Conservation (phyloP, 2,329 filamentous ascomycete genomes). For the Parascedosporium putredinis region DNA sequence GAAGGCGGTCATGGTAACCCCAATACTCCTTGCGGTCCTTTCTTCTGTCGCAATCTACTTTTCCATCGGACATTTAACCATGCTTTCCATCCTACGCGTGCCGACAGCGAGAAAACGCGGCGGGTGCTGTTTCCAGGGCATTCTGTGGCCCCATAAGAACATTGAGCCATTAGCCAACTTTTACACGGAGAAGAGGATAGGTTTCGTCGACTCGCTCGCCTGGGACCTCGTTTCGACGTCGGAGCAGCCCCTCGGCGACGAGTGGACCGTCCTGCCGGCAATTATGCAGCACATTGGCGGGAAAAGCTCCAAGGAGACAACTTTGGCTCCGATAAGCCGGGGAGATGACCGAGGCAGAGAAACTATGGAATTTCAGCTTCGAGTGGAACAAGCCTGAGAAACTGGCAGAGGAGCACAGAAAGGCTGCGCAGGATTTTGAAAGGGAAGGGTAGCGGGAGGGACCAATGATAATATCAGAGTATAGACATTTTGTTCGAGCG, state of each 20-base stretch:
- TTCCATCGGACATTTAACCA: not conserved
- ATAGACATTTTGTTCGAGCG: no score
- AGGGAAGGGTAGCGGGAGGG: not conserved
- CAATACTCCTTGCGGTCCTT: no score
- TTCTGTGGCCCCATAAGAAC: not conserved
- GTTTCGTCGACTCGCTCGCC: not conserved
- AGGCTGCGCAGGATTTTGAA: not conserved
- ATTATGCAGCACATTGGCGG: not conserved
- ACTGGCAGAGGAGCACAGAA: not conserved
- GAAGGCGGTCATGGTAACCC: no score
- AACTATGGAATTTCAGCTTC: not conserved
- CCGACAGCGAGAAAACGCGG: not conserved
- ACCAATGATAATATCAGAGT: not conserved
- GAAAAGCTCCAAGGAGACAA: not conserved
- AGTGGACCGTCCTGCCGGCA: not conserved
- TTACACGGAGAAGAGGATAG: not conserved
- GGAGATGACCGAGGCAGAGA: not conserved
- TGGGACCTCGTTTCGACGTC: not conserved
- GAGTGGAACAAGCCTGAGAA: not conserved
- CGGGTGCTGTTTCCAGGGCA: not conserved
- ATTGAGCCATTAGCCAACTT: not conserved
- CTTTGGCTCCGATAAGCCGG: not conserved
- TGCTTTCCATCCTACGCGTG: not conserved
- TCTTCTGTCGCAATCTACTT: not conserved
- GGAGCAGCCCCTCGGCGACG: not conserved